Evolutionary conservation across 148 eudicot genomes (phyloP), one percentile per base, ranked within the genome.

Genomic region (Fagopyrum homotropicum): DNA sequence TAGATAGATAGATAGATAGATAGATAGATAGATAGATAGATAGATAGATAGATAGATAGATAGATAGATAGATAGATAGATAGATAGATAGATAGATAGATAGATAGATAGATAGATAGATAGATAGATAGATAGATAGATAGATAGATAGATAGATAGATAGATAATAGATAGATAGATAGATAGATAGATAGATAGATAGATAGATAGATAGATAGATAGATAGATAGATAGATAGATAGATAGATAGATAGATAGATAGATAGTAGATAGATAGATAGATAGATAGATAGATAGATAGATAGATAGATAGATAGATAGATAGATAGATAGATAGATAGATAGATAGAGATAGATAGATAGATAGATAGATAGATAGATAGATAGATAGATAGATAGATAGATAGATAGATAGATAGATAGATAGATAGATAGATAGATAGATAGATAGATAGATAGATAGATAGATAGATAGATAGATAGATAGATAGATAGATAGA

Each of bases 1-100:
- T 52, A 52, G 56, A 52, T 52, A 52, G 56, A 52, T 52, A 52
- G 56, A 52, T 52, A 52, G 56, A 52, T 52, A 52, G 56, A 52
- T 52, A 52, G 56, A 52, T 52, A 52, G 56, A 52, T 52, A 52
- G 56, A 52, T 52, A 52, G 56, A 52, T 52, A 52, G 56, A 52
- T 52, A 52, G 56, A 52, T 52, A 52, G 56, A 52, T 52, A 52
- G 56, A 52, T 52, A 52, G 56, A 52, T 52, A 52, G 56, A 52
- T 52, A 52, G 56, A 52, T 52, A 52, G 56, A 52, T 52, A 52
- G 56, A 52, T 52, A 52, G 56, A 52, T 52, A 52, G 7, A 52
- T 7, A 52, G 7, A 52, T 7, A 52, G 7, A 52, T 7, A 52
- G 56, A 52, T 7, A 52, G 7, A 52, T 7, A 52, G 7, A 52